phyloP scores from a whole-genome alignment of 2,329 filamentous ascomycete genomes.

The Fusarium ramigenum region DNA sequence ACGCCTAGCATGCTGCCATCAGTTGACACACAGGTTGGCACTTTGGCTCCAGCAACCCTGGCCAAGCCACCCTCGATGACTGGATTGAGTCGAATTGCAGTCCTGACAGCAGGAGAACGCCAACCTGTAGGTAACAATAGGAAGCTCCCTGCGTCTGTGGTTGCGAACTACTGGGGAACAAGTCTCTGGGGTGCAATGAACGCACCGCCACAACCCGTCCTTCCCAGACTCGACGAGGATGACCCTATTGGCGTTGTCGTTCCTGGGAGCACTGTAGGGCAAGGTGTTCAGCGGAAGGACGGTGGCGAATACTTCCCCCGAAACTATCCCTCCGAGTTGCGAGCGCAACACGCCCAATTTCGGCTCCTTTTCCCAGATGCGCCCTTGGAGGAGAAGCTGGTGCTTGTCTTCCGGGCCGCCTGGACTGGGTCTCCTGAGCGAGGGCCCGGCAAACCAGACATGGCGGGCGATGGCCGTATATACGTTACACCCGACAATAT shows the following conservation, averaged over 20 bases:
- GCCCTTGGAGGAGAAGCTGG: constrained; percentile 79
- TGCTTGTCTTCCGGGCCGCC: constrained; percentile 91
- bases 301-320: constrained; percentile 69
- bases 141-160: constrained; percentile 81
- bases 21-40: constrained; percentile 63
- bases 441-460: constrained; percentile 52
- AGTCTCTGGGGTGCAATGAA: constrained; percentile 71
- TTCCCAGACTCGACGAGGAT: constrained; percentile 50
- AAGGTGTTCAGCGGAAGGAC: constrained; percentile 45
- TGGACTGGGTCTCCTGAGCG: constrained; percentile 70
- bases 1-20: constrained; percentile 48
- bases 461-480: constrained; percentile 76
- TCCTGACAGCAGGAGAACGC: constrained; percentile 81
- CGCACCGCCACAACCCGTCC: constrained; percentile 42
- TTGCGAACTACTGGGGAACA: constrained; percentile 95
- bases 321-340: constrained; percentile 84
- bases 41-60: constrained; percentile 82
- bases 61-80: constrained; percentile 86
- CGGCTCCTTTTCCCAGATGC: constrained; percentile 88
- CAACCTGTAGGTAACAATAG: constrained; percentile 73
- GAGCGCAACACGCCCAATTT: constrained; percentile 92
- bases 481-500: constrained; percentile 89
- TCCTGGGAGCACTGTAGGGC: constrained; percentile 46
- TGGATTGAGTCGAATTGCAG: constrained; percentile 85
- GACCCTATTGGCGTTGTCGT: constrained; percentile 55